Base-by-base conservation (phyloP, 179 eudicot species). In the Silene vulgaris region DNA sequence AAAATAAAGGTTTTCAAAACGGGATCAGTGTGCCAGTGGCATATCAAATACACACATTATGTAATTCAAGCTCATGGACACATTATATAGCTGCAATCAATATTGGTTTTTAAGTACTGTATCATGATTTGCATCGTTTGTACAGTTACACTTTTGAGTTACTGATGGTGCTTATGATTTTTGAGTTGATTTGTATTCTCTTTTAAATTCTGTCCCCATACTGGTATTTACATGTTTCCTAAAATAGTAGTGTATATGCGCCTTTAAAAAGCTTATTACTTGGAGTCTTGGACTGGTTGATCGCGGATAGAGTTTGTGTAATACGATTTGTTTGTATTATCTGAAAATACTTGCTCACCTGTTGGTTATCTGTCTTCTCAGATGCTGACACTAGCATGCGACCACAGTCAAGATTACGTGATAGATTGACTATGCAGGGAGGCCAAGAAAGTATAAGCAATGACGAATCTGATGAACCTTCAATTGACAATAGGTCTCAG, bases 371-470 rank as follows among this genome's bases (percentile, higher is more conserved):
- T 66, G 48, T 17, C 11, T 66, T 32, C 9, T 30, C 70, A 30
- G 70, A 32, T 32, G 70, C 85, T 59, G 86, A 81, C 78, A 84
- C 83, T 30, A 64, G 82, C 75, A 74, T 80, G 45, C 88, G 80
- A 77, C 54, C 85, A 54, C 89, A 82, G 75, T 84, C 90, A 29
- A 85, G 85, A 75, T 79, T 79, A 67, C 80, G 77, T 21, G 86
- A 84, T 74, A 81, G 85, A 79, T 82, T 80, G 78, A 87, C 76
- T 65, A 81, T 60, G 76, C 86, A 71, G 72, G 77, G 64, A 23
- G 90, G 79, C 48, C 86, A 83, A 81, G 91, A 80, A 76, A 89
- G 90, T 81, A 82, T 80, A 32, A 89, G 88, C 84, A 80, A 86
- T 67, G 92, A 85, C 62, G 87, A 87, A 20, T 71, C 82, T 63